Evolutionary conservation across 2,329 filamentous ascomycete species (phyloP).

Genomic region (Verruconis gallopava): DNA sequence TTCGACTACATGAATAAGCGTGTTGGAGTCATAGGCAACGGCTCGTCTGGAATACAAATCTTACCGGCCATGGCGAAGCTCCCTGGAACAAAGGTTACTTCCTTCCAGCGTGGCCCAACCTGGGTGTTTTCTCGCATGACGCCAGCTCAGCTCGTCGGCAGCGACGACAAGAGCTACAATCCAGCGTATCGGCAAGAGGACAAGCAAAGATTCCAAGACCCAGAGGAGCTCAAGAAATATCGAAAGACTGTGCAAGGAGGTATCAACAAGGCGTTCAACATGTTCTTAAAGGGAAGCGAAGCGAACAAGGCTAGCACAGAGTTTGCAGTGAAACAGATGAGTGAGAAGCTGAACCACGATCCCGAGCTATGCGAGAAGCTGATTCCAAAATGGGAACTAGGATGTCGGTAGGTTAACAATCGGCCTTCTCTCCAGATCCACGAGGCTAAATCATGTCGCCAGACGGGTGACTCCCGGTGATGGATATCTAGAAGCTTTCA

Average conservation of each 20-base stretch:
- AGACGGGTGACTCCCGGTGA: conserved; percentile 10
- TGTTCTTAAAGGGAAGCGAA: neutral
- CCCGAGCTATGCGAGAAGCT: conserved; percentile 13
- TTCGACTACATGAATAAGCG: conserved; percentile 12
- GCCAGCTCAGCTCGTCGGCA: conserved; percentile 2
- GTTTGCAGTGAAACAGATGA: conserved; percentile 1
- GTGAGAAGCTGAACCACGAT: neutral
- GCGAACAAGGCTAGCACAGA: neutral
- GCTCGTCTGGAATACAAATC: conserved; percentile 23
- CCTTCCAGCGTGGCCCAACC: conserved; percentile 4
- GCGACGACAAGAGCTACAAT: conserved; percentile 5
- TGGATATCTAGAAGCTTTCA: conserved; percentile 13
- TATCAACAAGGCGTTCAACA: neutral
- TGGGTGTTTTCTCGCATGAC: conserved; percentile 3
- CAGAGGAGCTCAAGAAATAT: neutral
- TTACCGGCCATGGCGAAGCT: conserved; percentile 26
- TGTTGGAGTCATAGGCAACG: conserved; percentile 21
- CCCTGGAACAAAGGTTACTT: conserved; percentile 9
- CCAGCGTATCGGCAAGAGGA: conserved; percentile 6
- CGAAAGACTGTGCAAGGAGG: neutral
- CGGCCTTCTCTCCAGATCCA: conserved; percentile 30
- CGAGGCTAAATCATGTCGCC: neutral
- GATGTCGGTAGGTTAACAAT: conserved; percentile 21
- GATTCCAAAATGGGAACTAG: conserved; percentile 19
- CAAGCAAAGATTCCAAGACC: conserved; percentile 6